Conservation (phyloP, 1,284 basidiomycete species). For the Ustilago shanxiensis region DNA sequence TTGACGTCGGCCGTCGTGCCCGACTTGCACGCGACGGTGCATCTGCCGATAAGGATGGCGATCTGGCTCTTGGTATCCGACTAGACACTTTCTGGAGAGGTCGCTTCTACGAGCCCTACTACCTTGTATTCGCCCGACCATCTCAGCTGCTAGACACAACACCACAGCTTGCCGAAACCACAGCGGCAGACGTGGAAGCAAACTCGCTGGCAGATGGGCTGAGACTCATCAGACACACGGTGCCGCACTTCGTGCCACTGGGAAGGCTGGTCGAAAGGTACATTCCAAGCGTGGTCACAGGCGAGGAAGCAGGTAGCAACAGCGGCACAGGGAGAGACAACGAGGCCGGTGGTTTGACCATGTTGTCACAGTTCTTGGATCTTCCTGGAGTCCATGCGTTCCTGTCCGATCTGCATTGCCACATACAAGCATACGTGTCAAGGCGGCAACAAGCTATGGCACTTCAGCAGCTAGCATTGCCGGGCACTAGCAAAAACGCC, state of each 20-base stretch:
- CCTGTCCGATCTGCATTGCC: conserved; percentile 46
- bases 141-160: conserved; percentile 41
- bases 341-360: conserved; percentile 43
- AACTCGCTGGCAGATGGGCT: conserved; percentile 27
- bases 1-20: conserved; percentile 56
- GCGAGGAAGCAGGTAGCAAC: conserved; percentile 28
- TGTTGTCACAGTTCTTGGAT: conserved; percentile 42
- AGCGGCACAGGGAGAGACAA: conserved; percentile 17
- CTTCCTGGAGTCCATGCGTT: conserved; percentile 51
- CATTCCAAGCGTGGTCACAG: conserved; percentile 31
- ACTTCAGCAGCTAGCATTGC: conserved; percentile 32
- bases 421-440: conserved; percentile 54
- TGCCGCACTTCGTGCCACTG: conserved; percentile 60
- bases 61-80: conserved; percentile 51
- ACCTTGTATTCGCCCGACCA: conserved; percentile 52
- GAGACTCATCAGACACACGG: conserved; percentile 51
- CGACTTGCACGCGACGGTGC: conserved; percentile 22
- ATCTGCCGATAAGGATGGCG: conserved; percentile 35
- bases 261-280: conserved; percentile 46
- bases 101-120: conserved; percentile 56
- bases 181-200: conserved; percentile 25
- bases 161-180: conserved; percentile 29
- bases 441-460: conserved; percentile 49
- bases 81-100: conserved; percentile 56
- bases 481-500: background rate